Evolutionary conservation across 352 stramenopile species (phyloP), one percentile per base, ranked within the genome.

Genomic region (Pythium dissimile): DNA sequence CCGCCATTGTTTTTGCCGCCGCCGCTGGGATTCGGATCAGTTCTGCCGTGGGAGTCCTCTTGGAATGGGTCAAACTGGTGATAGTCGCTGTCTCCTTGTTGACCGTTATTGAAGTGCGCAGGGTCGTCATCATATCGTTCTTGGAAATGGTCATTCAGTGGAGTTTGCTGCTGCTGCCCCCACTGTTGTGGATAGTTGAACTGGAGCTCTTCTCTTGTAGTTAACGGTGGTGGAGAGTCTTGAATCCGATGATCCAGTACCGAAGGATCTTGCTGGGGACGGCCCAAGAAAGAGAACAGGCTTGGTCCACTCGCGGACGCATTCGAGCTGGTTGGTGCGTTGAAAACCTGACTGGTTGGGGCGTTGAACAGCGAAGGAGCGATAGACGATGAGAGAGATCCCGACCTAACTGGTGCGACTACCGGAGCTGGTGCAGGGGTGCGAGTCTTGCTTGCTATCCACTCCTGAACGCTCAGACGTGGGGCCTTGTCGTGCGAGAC

Each of bases 401-500:
- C 43, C 8, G 10, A 8, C 26, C 23, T 4, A 20, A 15, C 11
- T 4, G 7, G 12, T 7, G 18, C n/a, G 23, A 30, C 26, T 27
- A 23, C 28, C n/a, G 24, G 24, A 27, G 7, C 44, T 30, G 46
- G 4, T 10, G 30, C 6, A 18, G 11, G 21, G 5, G 46, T 9
- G 37, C 73, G 75, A 7, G 68, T 69, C 42, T 89, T 89, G 42
- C 48, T 89, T 2, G 78, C 77, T 51, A 91, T 87, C 78, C 80
- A 88, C 47, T 91, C 77, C 42, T 91, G 73, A 7, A 91, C 81
- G 58, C 78, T 89, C 8, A 89, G 75, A 13, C 62, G 70, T 32
- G 66, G 78, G 0, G 67, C 77, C 38, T 83, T 84, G 26, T 91
- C 81, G 34, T 91, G 81, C 8, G 81, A 89, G 26, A 91, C 81